These are phyloP conservation scores for Simmondsia chinensis DNA, from an alignment of 148 eudicot genomes.

Conservation along the genomic window DNA sequence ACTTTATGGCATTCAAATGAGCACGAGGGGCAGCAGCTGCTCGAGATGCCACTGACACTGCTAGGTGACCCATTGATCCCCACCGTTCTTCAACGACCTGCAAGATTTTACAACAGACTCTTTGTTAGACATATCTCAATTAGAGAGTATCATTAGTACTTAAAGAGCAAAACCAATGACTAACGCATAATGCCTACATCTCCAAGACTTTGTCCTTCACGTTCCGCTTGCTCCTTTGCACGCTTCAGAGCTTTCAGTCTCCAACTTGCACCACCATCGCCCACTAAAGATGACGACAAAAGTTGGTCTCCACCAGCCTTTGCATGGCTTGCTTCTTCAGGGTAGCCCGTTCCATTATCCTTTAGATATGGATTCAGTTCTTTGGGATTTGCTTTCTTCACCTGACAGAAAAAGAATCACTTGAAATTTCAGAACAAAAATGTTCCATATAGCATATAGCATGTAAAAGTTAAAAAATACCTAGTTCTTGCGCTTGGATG, in stretches of 20 bases:
- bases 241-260: conserved; percentile 93
- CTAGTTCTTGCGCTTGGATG: no score
- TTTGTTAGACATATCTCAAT: not conserved
- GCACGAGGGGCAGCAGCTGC: conserved; percentile 85
- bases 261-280: conserved; percentile 99
- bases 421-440: not conserved
- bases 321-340: conserved; percentile 43
- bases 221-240: conserved; percentile 84
- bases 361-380: conserved; percentile 78
- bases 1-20: conserved; percentile 73
- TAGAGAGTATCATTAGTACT: not conserved
- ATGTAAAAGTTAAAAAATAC: no score
- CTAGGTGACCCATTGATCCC: conserved; percentile 83
- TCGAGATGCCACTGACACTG: conserved; percentile 73
- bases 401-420: conserved; percentile 16
- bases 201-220: conserved; percentile 64
- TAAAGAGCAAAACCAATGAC: conserved; percentile 1
- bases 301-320: conserved; percentile 29
- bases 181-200: conserved; percentile 44
- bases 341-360: conserved; percentile 70
- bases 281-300: conserved; percentile 59
- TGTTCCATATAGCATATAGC: no score
- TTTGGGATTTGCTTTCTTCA: conserved; percentile 48
- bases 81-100: conserved; percentile 95
- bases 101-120: conserved; percentile 4